Evolutionary conservation across 345 rosid species (phyloP).

Genomic region (Linum tenue): DNA sequence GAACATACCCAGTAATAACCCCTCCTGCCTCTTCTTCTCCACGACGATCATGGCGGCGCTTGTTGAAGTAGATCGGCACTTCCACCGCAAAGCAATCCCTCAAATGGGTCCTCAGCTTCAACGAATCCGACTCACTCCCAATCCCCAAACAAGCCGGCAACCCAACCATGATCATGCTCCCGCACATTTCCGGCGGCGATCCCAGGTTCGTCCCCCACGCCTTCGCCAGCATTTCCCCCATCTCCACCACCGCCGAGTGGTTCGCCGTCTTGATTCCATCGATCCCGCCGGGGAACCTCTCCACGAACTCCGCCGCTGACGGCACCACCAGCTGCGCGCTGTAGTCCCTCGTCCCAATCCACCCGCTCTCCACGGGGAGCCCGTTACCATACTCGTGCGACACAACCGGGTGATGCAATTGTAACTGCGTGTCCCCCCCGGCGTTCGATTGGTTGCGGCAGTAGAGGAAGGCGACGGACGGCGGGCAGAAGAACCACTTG

Average conservation of each 20-base stretch:
- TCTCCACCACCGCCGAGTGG: slow-evolving; percentile 57
- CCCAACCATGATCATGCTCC: slow-evolving; percentile 85
- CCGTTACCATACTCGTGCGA: slow-evolving; percentile 93
- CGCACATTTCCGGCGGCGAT: slow-evolving; percentile 69
- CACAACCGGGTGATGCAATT: slow-evolving; percentile 86
- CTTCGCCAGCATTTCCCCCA: slow-evolving; percentile 75
- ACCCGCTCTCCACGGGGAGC: slow-evolving; percentile 72
- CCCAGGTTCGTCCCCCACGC: slow-evolving; percentile 91
- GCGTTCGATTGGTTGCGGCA: slow-evolving; percentile 28
- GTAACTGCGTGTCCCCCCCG: slow-evolving; percentile 17
- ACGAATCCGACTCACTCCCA: slow-evolving; percentile 38
- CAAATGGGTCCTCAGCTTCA: slow-evolving; percentile 51
- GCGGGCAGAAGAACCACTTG: slow-evolving; percentile 95
- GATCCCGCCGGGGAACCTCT: slow-evolving; percentile 72
- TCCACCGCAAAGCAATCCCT: slow-evolving; percentile 57
- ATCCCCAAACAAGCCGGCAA: slow-evolving; percentile 62
- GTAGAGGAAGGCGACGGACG: slow-evolving; percentile 79
- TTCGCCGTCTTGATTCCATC: slow-evolving; percentile 71
- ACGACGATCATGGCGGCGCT: background rate
- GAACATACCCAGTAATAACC: slow-evolving; percentile 56
- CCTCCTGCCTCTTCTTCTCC: slow-evolving; percentile 23
- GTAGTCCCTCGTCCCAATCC: slow-evolving; percentile 93
- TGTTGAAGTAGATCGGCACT: slow-evolving; percentile 51
- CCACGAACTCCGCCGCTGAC: slow-evolving; percentile 59
- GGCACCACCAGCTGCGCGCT: slow-evolving; percentile 87